Evolutionary conservation across 192 early-diverging fungal species (phyloP).

Genomic region (Gonapodya sp.): DNA sequence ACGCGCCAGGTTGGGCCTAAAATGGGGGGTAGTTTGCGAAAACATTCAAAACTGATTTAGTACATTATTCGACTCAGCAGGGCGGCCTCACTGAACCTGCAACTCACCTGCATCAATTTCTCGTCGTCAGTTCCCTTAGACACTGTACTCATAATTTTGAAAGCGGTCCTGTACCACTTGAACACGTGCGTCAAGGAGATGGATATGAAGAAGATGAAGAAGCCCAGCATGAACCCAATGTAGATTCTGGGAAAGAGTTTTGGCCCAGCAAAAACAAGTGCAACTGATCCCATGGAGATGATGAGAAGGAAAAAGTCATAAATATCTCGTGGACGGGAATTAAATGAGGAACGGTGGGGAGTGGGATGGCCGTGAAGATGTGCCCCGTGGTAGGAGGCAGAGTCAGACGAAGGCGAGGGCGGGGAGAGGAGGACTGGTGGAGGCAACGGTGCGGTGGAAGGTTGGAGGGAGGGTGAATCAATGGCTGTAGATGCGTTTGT

Average conservation of each 20-base stretch:
- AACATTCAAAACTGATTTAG: background rate
- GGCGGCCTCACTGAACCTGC: constrained; percentile 17
- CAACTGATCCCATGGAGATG: constrained; percentile 26
- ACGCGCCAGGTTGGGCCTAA: constrained; percentile 13
- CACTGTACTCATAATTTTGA: constrained; percentile 28
- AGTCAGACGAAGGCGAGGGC: background rate
- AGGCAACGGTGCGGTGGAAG: background rate
- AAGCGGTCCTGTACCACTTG: constrained; percentile 35
- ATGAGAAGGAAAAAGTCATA: constrained; percentile 38
- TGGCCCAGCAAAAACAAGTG: constrained; percentile 30
- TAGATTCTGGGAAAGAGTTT: constrained; percentile 30
- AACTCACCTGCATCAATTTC: constrained; percentile 13
- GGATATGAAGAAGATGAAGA: constrained; percentile 31
- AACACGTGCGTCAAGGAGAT: constrained; percentile 32
- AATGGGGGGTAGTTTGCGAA: background rate
- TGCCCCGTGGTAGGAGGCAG: background rate
- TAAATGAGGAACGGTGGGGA: background rate
- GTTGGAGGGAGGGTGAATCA: background rate
- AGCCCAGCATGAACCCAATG: constrained; percentile 30
- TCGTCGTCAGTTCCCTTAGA: constrained; percentile 24
- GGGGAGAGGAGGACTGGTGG: constrained; percentile 3
- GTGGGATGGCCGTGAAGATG: background rate
- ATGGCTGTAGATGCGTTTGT: background rate
- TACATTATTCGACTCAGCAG: constrained; percentile 3
- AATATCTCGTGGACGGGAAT: background rate